Base-by-base conservation (phyloP, 345 rosid genomes). In the Eucalyptus polyanthemos region DNA sequence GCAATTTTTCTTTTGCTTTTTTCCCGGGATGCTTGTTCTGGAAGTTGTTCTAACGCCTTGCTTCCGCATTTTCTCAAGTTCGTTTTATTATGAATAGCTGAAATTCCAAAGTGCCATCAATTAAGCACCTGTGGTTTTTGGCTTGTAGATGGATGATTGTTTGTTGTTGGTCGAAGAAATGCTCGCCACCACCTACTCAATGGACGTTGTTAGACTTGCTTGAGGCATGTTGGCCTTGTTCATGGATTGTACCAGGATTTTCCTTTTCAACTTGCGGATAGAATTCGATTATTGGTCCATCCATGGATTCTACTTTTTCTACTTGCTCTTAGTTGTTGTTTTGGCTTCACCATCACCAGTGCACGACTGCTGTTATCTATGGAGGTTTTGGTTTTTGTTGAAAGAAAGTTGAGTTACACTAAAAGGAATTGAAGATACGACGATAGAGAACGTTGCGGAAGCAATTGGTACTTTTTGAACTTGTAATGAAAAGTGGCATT, bases 101-200 rank as follows among this genome's bases (percentile, higher is more conserved):
- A 76, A 76, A 76, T 76, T 76, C 44, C 85, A 37, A 16, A 42
- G 44, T 90, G 83, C 53, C 89, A n/a, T 67, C 34, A 53, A 37
- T 88, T 50, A 42, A 69, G 86, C 31, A 87, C 58, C 89, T 62
- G 50, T 88, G 76, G 90, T 89, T 87, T 93, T 87, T 85, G 87
- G 86, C 90, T 91, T 94, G 94, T 94, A 96, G 96, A 95, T 93
- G 97, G 96, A 94, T 95, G 94, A 96, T 90, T 91, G 58, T 21
- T 53, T 53, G 62, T 87, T 90, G 86, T 88, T 88, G 89, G 87
- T 91, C 86, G 60, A 91, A 90, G 90, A 90, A 62, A 85, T 29
- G 91, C 45, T 89, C 53, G 47, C 89, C 42, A 37, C 40, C 22
- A 67, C 72, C 89, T 31, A 88, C 65, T 86, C 88, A 87, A 16